Percentiles rank a stretch among this genome's conserved stretches.
phyloP scores from a whole-genome alignment of 257 asterid genomes.

The Ballota nigra region DNA sequence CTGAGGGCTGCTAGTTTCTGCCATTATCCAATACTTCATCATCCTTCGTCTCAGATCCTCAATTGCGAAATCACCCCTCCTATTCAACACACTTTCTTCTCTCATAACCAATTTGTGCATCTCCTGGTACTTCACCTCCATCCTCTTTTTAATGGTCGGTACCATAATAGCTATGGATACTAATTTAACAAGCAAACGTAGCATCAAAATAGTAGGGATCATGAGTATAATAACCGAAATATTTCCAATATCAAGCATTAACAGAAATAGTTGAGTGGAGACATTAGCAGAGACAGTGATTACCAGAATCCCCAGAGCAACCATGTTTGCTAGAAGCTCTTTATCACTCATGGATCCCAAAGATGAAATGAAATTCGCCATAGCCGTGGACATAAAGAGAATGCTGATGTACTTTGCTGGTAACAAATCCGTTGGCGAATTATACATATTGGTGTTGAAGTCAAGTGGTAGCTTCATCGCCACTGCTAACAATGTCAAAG shows the following conservation, averaged over 20 bases:
- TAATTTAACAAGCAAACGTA: neutral
- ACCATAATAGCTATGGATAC: neutral
- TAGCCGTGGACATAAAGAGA: slow-evolving; percentile 5
- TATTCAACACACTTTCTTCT: neutral
- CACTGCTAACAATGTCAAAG: neutral
- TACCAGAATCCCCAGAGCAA: slow-evolving; percentile 14
- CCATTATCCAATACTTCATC: slow-evolving; percentile 18
- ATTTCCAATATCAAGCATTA: neutral
- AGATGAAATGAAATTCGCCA: slow-evolving; percentile 19
- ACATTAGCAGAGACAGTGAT: slow-evolving; percentile 15
- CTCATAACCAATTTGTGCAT: neutral
- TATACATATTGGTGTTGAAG: slow-evolving; percentile 13
- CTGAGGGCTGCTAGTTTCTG: slow-evolving; percentile 32
- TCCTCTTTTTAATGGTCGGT: neutral
- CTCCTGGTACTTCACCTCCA: neutral
- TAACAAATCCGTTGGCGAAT: neutral
- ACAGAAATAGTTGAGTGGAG: slow-evolving; percentile 8
- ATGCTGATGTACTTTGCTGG: slow-evolving; percentile 8
- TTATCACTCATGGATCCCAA: slow-evolving; percentile 26
- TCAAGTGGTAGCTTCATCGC: no score
- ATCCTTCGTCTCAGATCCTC: neutral
- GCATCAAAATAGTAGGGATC: neutral
- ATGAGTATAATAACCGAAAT: neutral
- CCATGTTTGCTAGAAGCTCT: slow-evolving; percentile 12
- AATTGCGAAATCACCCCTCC: neutral